A percentile compares a stretch with the other conserved stretches of the same genome.
phyloP scores from a whole-genome alignment of 495 filamentous ascomycete species.

The Immersiella caudata region DNA sequence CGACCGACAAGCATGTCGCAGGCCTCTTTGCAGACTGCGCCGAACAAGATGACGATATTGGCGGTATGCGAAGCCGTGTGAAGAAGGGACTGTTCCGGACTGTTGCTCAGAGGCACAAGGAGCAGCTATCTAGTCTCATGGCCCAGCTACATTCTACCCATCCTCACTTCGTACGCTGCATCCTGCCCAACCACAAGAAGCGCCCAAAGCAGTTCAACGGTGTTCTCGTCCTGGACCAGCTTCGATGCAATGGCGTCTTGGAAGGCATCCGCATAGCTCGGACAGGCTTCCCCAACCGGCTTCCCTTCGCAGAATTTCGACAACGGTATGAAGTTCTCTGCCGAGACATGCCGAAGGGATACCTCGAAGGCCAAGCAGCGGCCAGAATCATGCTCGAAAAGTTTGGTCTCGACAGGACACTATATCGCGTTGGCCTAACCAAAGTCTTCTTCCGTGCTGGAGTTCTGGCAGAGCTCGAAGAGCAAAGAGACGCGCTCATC shows the following conservation, averaged over 20 bases:
- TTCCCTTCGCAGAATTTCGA: conserved; percentile 91
- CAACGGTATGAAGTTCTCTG: conserved; percentile 98
- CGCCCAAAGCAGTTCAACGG: conserved; percentile 90
- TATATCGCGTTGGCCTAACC: conserved; percentile 92
- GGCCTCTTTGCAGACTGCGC: conserved; percentile 86
- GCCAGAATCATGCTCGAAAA: conserved; percentile 88
- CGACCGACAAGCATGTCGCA: conserved; percentile 79
- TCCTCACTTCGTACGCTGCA: conserved; percentile 97
- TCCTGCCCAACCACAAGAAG: conserved; percentile 98
- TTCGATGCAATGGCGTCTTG: conserved; percentile 97
- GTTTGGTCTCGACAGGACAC: conserved; percentile 76
- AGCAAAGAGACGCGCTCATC: conserved; percentile 89
- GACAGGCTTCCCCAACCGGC: conserved; percentile 96
- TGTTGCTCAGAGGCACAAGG: conserved; percentile 96
- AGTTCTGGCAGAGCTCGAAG: conserved; percentile 94
- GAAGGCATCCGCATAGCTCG: conserved; percentile 97
- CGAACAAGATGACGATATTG: conserved; percentile 67
- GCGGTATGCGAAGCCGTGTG: conserved; percentile 74
- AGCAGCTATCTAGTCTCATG: conserved; percentile 94
- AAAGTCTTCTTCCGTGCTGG: conserved; percentile 99
- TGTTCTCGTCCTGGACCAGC: conserved; percentile 87
- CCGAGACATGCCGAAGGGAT: conserved; percentile 82
- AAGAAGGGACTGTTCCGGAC: conserved; percentile 98
- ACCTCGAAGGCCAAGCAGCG: conserved; percentile 84
- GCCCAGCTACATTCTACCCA: conserved; percentile 93